Percentiles rank a stretch among this genome's conserved stretches.
phyloP scores from a whole-genome alignment of 345 rosid genomes.

The Murraya koenigii region DNA sequence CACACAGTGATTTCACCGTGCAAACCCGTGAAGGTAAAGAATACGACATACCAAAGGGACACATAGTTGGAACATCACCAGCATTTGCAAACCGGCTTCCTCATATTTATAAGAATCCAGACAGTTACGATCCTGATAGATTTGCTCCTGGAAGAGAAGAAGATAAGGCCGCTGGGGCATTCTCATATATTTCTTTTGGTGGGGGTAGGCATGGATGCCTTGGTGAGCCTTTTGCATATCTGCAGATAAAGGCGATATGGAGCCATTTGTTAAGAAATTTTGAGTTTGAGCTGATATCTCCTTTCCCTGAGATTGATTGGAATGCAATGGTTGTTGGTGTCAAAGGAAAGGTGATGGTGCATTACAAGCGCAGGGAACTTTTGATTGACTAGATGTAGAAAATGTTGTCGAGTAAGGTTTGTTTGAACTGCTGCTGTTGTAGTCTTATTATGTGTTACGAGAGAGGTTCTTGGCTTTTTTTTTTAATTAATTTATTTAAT shows the following conservation, averaged over 20 bases:
- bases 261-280: constrained; percentile 93
- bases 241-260: constrained; percentile 99
- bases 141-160: constrained; percentile 87
- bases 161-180: constrained; percentile 85
- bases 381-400: constrained; percentile 21
- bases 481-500: too few relatives aligned
- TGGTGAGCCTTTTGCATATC: constrained; percentile 95
- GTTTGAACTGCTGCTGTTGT: background rate
- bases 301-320: constrained; percentile 98
- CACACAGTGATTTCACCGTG: constrained; percentile 83
- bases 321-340: constrained; percentile 99
- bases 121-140: constrained; percentile 81
- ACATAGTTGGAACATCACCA: constrained; percentile 91
- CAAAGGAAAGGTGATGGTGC: constrained; percentile 93
- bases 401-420: background rate
- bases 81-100: constrained; percentile 95
- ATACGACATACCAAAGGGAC: constrained; percentile 92
- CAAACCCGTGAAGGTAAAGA: constrained; percentile 73
- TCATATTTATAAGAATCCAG: constrained; percentile 72
- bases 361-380: constrained; percentile 62
- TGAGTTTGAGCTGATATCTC: constrained; percentile 80
- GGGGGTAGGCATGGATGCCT: constrained; percentile 99
- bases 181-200: constrained; percentile 89
- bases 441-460: constrained; percentile 1
- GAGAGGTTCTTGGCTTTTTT: constrained; percentile 4